Base-by-base conservation (phyloP, 495 filamentous ascomycete species). In the Penicillium coffeae region DNA sequence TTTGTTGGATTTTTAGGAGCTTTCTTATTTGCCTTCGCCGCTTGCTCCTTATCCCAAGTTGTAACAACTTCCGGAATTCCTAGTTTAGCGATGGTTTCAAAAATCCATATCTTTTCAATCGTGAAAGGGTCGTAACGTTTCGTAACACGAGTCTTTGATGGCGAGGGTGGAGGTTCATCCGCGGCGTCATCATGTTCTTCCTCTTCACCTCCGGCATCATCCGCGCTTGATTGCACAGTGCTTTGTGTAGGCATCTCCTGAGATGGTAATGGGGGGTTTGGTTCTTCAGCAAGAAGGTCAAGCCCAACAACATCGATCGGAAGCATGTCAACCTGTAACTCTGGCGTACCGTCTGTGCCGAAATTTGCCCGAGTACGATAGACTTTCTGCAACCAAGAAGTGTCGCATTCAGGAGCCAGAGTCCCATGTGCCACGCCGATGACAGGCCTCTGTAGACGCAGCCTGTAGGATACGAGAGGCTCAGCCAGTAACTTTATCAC, bases 401-500 rank as follows among this genome's bases (percentile, higher is more conserved):
- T 56, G 20, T 63, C 58, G 4, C 59, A 48, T 12, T 66, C 48
- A 7, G 68, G 60, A 0, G 59, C 67, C 15, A 71, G 51, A 34
- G 64, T 56, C 7, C 52, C 51, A 14, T 44, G 35, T 2, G 49
- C n/a, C 10, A 66, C 48, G 14, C 54, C 58, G 9, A 48, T 52
- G 10, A 60, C 48, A 32, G 62, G 63, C 41, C 57, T 56, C 38
- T 59, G 59, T 8, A 66, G 65, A n/a, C 71, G 68, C 20, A 96
- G 71, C 49, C 78, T 77, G 38, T 83, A 78, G 0, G 84, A 76
- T 36, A 96, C 65, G 6, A 96, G 67, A 25, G 86, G 85, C 14
- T 90, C 88, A 0, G 90, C 88, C 20, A 98, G 66, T 32, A 86
- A 84, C 21, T 83, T 78, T 37, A 95, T 87, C 44, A 94, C 86